Evolutionary conservation across 2,329 filamentous ascomycete species (phyloP), one percentile per base, ranked within the genome.

Genomic region (Alternaria sp.): DNA sequence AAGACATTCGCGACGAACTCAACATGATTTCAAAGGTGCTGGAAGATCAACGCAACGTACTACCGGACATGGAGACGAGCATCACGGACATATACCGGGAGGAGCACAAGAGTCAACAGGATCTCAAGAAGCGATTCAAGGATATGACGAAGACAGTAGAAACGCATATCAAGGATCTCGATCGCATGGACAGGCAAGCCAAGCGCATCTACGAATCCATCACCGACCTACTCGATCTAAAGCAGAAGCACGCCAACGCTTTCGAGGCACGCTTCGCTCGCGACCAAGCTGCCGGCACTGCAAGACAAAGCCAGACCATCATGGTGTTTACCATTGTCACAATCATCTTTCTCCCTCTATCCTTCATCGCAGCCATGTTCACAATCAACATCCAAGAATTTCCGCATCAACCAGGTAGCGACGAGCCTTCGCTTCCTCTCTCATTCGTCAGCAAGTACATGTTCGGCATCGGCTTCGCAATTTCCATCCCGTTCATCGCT

Each of bases 161-260:
- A 49, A 83, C 85, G 55, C 85, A 88, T 54, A 77, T 87, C 50
- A 86, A 86, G 63, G 88, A 90, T 63, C 83, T 90, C n/a, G 82
- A 85, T 33, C 83, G 87, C 15, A 90, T 90, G 88, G 86, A 89
- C 70, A 84, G 85, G 55, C 88, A 89, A 74, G 88, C 88, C 0
- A 82, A 86, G 61, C 83, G 85, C 21, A 87, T 90, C 64, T 89
- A 90, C 71, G 79, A 84, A 46, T 86, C 84, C 60, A 84, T 90
- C 47, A 88, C 86, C 0, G 86, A 90, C 67, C 79, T 91, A 6
- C 84, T 91, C 0, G 89, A 91, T 66, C 82, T 90, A 1, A 91
- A 91, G 71, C 89, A 91, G 70, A 90, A 90, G 75, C 88, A 91
- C 61, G 88, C 88, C 66, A 91, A 90, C 76, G 88, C 87, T 0